phyloP scores from a whole-genome alignment of 495 filamentous ascomycete genomes.

The Trichoderma reesei region DNA sequence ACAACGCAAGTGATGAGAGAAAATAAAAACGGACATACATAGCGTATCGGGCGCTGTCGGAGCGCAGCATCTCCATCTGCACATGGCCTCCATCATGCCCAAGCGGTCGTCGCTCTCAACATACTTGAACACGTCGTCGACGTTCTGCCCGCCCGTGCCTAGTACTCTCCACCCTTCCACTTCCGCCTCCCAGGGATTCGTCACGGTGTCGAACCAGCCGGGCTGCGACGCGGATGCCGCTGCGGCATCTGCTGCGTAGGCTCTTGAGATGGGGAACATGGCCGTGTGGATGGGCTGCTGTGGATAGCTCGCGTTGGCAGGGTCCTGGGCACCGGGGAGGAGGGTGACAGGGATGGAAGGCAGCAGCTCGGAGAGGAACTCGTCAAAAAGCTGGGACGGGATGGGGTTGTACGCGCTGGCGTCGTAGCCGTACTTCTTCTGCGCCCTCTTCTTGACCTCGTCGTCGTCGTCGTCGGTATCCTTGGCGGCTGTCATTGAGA shows the following conservation, averaged over 20 bases:
- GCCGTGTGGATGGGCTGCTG: conserved; percentile 77
- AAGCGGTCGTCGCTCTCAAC: conserved; percentile 64
- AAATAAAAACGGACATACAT: conserved; percentile 49
- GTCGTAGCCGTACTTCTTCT: conserved; percentile 93
- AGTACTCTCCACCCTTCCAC: conserved; percentile 79
- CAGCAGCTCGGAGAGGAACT: conserved; percentile 68
- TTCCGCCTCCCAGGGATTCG: conserved; percentile 88
- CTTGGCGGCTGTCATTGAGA: conserved; percentile 32
- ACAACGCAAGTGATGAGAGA: neutral
- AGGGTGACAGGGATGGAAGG: conserved; percentile 74
- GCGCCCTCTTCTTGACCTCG: conserved; percentile 24
- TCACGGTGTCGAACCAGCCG: conserved; percentile 80
- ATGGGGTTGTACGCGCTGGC: conserved; percentile 73
- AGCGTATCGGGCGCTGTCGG: conserved; percentile 95
- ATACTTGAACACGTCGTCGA: conserved; percentile 91
- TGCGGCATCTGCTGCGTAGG: conserved; percentile 42
- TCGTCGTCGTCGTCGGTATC: conserved; percentile 21
- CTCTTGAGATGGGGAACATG: conserved; percentile 66
- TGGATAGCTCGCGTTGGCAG: conserved; percentile 68
- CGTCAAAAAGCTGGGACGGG: conserved; percentile 74
- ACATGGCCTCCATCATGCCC: conserved; percentile 82
- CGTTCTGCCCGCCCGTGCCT: conserved; percentile 80
- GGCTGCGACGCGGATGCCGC: conserved; percentile 36
- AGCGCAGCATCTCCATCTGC: conserved; percentile 84
- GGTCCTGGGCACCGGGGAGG: conserved; percentile 65